phyloP scores from a whole-genome alignment of 129 eudicot genomes.

The Erigeron canadensis region DNA sequence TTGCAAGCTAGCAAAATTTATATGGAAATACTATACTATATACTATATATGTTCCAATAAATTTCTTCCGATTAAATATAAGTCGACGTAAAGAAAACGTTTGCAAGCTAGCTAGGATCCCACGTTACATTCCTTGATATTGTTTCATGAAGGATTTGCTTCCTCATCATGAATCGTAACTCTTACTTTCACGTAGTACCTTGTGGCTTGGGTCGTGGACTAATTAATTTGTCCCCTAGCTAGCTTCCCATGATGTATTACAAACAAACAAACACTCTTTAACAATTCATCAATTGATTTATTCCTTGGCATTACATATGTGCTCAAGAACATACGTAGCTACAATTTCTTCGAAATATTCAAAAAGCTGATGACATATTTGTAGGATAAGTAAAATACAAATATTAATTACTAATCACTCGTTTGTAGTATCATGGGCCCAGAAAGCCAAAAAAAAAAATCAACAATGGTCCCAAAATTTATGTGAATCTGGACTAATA shows the following conservation, averaged over 20 bases:
- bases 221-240: no score
- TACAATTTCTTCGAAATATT: conserved; percentile 3
- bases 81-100: conserved; percentile 1
- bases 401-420: conserved; percentile 1
- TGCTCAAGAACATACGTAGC: background rate
- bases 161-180: background rate
- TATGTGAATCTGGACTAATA: conserved; percentile 16
- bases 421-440: conserved; percentile 18
- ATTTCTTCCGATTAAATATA: no score
- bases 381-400: background rate
- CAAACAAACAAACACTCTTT: background rate
- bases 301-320: background rate
- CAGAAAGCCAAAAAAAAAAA: conserved; percentile 4
- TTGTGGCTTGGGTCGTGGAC: conserved; percentile 20
- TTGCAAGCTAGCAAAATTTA: no score
- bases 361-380: background rate
- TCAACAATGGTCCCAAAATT: conserved; percentile 30
- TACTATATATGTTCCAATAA: no score
- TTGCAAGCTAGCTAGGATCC: background rate
- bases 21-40: no score
- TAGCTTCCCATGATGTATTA: no score
- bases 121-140: background rate
- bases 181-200: conserved; percentile 1
- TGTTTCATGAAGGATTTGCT: background rate
- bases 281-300: background rate